Conservation (phyloP, 176 grass and related monocot genomes). For the Tillandsia leiboldiana region DNA sequence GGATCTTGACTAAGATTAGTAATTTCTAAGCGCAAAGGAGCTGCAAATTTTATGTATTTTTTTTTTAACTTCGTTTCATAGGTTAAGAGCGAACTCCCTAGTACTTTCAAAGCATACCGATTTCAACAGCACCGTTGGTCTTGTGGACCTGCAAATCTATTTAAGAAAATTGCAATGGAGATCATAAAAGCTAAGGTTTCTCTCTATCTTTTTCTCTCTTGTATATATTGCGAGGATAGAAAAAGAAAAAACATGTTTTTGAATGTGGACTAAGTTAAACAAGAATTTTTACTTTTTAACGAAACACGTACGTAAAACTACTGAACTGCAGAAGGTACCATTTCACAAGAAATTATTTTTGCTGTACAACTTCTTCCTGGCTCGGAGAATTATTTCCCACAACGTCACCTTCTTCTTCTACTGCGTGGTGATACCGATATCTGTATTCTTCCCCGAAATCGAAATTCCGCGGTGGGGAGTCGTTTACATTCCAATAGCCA, state of each 20-base stretch:
- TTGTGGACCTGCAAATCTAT: conserved; percentile 35
- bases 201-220: neutral
- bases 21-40: neutral
- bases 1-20: neutral
- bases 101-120: conserved; percentile 43
- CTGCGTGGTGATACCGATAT: conserved; percentile 37
- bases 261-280: neutral
- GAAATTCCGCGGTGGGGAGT: conserved; percentile 34
- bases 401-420: conserved; percentile 38
- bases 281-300: neutral
- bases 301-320: no score
- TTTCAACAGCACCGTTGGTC: conserved; percentile 50
- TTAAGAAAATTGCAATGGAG: conserved; percentile 29
- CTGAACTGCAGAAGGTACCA: conserved; percentile 30
- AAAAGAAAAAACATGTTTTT: no score
- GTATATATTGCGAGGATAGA: no score
- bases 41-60: neutral
- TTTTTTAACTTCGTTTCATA: neutral
- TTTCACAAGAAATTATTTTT: conserved; percentile 32
- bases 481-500: conserved; percentile 29
- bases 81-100: conserved; percentile 45
- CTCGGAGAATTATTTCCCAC: conserved; percentile 33
- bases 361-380: conserved; percentile 37
- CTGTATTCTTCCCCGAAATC: conserved; percentile 35
- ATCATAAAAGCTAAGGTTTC: conserved; percentile 23